Evolutionary conservation across 352 stramenopile species (phyloP).

Genomic region (Globisporangium cystogenes): DNA sequence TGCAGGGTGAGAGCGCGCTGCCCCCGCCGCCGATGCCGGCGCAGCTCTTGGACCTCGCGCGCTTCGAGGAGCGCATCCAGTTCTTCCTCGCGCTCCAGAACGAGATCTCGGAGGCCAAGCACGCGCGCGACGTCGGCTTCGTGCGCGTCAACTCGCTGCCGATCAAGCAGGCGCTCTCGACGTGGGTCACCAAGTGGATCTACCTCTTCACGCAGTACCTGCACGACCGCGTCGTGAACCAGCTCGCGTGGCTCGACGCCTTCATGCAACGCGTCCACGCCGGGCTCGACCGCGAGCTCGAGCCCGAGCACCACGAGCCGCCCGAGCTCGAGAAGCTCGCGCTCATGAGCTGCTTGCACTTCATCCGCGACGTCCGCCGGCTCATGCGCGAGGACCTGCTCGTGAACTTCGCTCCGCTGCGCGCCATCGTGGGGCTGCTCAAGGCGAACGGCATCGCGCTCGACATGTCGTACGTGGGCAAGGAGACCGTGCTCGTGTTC

Average conservation of each 20-base stretch:
- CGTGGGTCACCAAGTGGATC: constrained; percentile 95
- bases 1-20: constrained; percentile 11
- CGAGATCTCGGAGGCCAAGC: constrained; percentile 87
- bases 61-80: constrained; percentile 90
- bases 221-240: constrained; percentile 83
- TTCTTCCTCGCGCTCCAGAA: constrained; percentile 85
- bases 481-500: constrained; percentile 79
- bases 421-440: constrained; percentile 76
- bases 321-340: constrained; percentile 40
- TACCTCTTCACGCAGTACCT: constrained; percentile 93
- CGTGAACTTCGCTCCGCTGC: constrained; percentile 66
- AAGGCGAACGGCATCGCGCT: constrained; percentile 87
- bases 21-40: constrained; percentile 51
- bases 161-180: constrained; percentile 93
- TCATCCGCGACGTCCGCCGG: constrained; percentile 85
- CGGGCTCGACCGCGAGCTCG: constrained; percentile 67
- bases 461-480: constrained; percentile 84
- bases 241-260: constrained; percentile 79
- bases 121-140: constrained; percentile 86
- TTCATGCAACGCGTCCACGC: constrained; percentile 79
- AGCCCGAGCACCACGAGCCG: constrained; percentile 23
- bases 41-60: constrained; percentile 66
- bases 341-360: constrained; percentile 86
- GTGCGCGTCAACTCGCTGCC: constrained; percentile 90
- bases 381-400: constrained; percentile 80